Percentiles rank a stretch among this genome's conserved stretches.
Evolutionary conservation across 2,329 filamentous ascomycete genomes (phyloP).

Genomic region (Cladosporium sp.): DNA sequence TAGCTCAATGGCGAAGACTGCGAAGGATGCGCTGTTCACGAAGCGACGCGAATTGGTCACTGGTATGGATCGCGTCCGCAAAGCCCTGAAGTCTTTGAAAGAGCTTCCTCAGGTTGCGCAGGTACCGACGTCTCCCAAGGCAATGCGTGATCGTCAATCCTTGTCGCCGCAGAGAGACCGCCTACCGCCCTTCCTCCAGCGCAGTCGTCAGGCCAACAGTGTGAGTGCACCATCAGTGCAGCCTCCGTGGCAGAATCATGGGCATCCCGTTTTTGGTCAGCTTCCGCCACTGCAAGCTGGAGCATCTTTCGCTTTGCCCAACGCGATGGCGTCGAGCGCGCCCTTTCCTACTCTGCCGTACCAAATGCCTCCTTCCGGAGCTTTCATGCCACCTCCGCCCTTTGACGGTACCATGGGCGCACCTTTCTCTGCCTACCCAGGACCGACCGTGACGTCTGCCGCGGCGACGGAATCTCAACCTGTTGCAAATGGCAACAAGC

Average conservation of each 20-base stretch:
- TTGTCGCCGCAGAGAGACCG: constrained; percentile 26
- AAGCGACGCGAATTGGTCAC: constrained; percentile 37
- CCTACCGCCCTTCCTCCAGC: constrained; percentile 29
- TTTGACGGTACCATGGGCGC: constrained; percentile 34
- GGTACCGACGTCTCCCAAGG: constrained; percentile 29
- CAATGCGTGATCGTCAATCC: constrained; percentile 25
- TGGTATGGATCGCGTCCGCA: constrained; percentile 37
- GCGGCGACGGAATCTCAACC: background rate
- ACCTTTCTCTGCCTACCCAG: constrained; percentile 22
- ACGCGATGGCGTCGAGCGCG: constrained; percentile 25
- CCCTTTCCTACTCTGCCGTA: constrained; percentile 25
- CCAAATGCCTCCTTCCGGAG: constrained; percentile 27
- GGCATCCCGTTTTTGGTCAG: background rate
- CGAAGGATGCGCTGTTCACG: constrained; percentile 34
- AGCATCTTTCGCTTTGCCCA: background rate
- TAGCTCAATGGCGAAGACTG: constrained; percentile 33
- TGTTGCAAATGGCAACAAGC: background rate
- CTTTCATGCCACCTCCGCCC: constrained; percentile 31
- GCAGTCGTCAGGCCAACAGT: constrained; percentile 18
- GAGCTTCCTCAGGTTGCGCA: constrained; percentile 24
- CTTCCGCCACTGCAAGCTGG: background rate
- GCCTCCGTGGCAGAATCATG: background rate
- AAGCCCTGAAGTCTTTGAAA: constrained; percentile 36
- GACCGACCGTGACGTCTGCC: background rate
- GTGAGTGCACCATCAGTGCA: constrained; percentile 1